phyloP scores from a whole-genome alignment of 2,329 filamentous ascomycete genomes.

The Apiospora hydei region DNA sequence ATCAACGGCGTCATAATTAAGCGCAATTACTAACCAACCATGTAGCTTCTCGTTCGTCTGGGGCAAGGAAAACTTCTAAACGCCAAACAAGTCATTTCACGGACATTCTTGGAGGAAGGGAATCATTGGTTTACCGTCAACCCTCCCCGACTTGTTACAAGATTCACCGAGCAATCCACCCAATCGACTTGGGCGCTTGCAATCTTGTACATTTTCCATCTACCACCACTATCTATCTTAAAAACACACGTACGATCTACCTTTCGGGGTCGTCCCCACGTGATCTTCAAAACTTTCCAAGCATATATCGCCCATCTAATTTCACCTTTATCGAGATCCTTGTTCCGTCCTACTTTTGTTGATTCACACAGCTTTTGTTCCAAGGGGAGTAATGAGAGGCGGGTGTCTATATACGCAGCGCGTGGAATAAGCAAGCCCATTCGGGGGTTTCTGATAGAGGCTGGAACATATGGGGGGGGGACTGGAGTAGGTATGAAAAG shows the following conservation, averaged over 20 bases:
- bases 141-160: background rate
- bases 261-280: background rate
- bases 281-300: background rate
- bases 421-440: no score
- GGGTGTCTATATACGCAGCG: background rate
- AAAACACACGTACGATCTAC: background rate
- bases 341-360: conserved; percentile 4
- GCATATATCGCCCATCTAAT: conserved; percentile 12
- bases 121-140: background rate
- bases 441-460: background rate
- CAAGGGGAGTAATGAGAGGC: background rate
- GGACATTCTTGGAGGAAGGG: background rate
- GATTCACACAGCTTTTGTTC: background rate
- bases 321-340: background rate
- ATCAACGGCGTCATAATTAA: background rate
- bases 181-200: conserved; percentile 13
- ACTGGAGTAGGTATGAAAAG: background rate
- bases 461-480: background rate
- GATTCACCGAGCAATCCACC: background rate
- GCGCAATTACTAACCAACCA: background rate
- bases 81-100: background rate
- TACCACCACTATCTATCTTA: conserved; percentile 2
- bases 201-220: conserved; percentile 9
- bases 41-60: conserved; percentile 69
- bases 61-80: conserved; percentile 74